Percentiles rank a stretch among this genome's conserved stretches.
These are phyloP conservation scores for Guyanaporus albipodus DNA, from an alignment of 768 basidiomycete species.

Conservation along the genomic window DNA sequence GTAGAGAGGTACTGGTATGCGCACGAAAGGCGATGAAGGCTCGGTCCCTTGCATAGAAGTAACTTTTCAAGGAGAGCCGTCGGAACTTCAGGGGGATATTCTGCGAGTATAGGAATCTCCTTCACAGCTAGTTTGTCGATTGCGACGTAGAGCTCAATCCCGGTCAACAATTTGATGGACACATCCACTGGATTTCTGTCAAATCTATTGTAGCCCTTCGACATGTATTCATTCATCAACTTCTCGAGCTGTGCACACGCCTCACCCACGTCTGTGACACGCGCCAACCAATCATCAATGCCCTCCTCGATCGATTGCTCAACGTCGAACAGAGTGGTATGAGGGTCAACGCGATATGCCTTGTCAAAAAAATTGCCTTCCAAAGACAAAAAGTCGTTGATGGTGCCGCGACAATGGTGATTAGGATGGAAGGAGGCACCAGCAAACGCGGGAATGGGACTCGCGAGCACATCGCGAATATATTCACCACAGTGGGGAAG, in stretches of 20 bases:
- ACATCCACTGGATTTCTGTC: constrained; percentile 36
- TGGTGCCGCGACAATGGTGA: constrained; percentile 4
- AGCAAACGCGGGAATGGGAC: too few species aligned
- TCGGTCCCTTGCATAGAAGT: constrained; percentile 33
- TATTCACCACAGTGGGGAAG: too few species aligned
- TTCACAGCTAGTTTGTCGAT: constrained; percentile 37
- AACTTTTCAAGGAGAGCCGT: constrained; percentile 35
- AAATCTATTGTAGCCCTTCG: constrained; percentile 21
- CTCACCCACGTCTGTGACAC: constrained; percentile 12
- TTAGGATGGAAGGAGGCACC: constrained; percentile 10
- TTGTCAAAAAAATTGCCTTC: constrained; percentile 7
- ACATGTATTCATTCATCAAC: constrained; percentile 23
- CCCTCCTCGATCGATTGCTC: constrained; percentile 31
- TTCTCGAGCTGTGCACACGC: constrained; percentile 27
- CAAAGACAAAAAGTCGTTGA: constrained; percentile 11
- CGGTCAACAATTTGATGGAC: constrained; percentile 40
- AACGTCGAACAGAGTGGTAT: constrained; percentile 34
- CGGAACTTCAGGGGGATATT: constrained; percentile 45
- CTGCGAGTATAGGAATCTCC: constrained; percentile 34
- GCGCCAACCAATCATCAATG: constrained; percentile 33
- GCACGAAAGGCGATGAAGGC: constrained; percentile 27
- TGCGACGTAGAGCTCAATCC: constrained; percentile 45
- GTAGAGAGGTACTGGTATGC: constrained; percentile 28
- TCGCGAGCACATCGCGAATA: too few species aligned
- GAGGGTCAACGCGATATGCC: constrained; percentile 3